Evolutionary conservation across 768 basidiomycete species (phyloP).

Genomic region (Termitomyces eurrhizus): DNA sequence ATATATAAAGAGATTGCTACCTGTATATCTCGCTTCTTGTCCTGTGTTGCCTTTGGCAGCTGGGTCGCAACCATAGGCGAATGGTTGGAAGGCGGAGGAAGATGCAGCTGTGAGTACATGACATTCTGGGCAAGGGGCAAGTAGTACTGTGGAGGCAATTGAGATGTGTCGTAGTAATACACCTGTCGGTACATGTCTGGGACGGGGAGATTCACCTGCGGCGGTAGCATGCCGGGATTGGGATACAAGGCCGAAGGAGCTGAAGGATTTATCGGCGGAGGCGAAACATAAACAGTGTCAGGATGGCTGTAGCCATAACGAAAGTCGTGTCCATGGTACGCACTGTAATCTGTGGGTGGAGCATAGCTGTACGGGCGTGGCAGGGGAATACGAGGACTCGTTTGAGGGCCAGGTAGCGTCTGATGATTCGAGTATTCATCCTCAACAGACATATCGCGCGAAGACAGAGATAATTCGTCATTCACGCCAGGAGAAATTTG

Average conservation of each 20-base stretch:
- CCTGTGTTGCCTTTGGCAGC: conserved; percentile 36
- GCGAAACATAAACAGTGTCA: conserved; percentile 51
- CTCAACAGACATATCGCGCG: conserved; percentile 44
- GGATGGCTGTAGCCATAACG: conserved; percentile 49
- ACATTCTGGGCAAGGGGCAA: conserved; percentile 56
- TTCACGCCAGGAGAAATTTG: conserved; percentile 40
- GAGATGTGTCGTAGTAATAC: conserved; percentile 52
- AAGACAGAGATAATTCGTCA: conserved; percentile 50
- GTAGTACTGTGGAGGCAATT: conserved; percentile 56
- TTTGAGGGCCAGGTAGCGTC: conserved; percentile 21
- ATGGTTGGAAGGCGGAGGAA: conserved; percentile 20
- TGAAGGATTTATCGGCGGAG: conserved; percentile 36
- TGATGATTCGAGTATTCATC: conserved; percentile 21
- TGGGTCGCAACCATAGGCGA: conserved; percentile 54
- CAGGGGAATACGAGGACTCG: conserved; percentile 33
- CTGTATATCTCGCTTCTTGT: conserved; percentile 59
- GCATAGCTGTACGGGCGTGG: conserved; percentile 47
- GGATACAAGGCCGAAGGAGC: conserved; percentile 34
- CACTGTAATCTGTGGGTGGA: conserved; percentile 52
- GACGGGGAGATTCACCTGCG: conserved; percentile 22
- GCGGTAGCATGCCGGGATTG: conserved; percentile 33
- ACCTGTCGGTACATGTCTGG: conserved; percentile 42
- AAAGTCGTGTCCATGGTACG: conserved; percentile 52
- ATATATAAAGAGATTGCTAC: conserved; percentile 25
- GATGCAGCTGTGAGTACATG: conserved; percentile 47